A percentile compares a stretch with the other conserved stretches of the same genome.
These are phyloP conservation scores for Saccharomycopsis olivae DNA, from an alignment of 805 yeast genomes.

Conservation along the genomic window DNA sequence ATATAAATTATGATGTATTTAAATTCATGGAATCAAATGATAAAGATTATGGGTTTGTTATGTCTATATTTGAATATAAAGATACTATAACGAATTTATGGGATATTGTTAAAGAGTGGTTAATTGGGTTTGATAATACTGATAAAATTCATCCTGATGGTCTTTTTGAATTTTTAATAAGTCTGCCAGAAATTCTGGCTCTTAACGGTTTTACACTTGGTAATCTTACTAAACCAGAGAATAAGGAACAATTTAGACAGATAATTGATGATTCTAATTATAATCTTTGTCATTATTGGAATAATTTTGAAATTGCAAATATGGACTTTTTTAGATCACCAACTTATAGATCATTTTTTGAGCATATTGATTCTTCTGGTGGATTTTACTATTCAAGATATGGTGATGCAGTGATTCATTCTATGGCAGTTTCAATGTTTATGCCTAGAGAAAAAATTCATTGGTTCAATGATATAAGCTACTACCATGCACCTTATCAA, in stretches of 20 bases:
- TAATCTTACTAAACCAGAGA: background rate
- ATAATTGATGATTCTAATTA: conserved; percentile 53
- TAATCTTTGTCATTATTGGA: conserved; percentile 85
- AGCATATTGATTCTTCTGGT: conserved; percentile 56
- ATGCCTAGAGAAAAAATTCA: conserved; percentile 53
- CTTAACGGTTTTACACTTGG: background rate
- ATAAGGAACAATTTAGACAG: background rate
- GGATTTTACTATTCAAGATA: conserved; percentile 86
- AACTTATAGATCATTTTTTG: conserved; percentile 57
- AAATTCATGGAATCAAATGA: conserved; percentile 67
- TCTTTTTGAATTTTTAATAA: conserved; percentile 49
- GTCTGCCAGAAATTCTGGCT: conserved; percentile 3
- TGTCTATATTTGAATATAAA: conserved; percentile 58
- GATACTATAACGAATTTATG: conserved; percentile 72
- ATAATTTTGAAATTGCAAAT: conserved; percentile 73
- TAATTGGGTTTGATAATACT: conserved; percentile 37
- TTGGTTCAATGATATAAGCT: conserved; percentile 73
- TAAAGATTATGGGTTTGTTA: conserved; percentile 66
- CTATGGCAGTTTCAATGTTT: conserved; percentile 69
- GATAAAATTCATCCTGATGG: conserved; percentile 48
- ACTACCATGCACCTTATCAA: conserved; percentile 64
- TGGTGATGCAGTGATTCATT: conserved; percentile 89
- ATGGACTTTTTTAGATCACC: conserved; percentile 65
- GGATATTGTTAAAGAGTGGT: conserved; percentile 58
- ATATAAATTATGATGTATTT: conserved; percentile 71